Conservation (phyloP, 2,329 filamentous ascomycete genomes). For the Emergomyces pasteurianus region DNA sequence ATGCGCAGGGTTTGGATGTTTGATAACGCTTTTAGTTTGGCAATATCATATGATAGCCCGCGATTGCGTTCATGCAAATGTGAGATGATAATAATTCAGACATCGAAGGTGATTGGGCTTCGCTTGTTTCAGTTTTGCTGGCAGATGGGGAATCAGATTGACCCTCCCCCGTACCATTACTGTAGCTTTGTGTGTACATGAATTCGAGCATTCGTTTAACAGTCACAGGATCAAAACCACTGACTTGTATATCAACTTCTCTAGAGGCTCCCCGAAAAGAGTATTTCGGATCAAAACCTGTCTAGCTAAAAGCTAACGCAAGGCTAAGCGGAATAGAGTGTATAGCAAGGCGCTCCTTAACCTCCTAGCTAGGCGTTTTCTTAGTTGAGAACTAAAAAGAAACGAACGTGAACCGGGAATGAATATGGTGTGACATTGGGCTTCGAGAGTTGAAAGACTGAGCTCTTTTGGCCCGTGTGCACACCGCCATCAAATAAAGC, state of each 20-base stretch:
- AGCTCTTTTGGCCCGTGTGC: neutral
- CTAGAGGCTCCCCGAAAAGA: neutral
- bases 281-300: neutral
- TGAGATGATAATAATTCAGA: neutral
- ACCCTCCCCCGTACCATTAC: neutral
- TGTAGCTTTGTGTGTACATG: neutral
- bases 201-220: neutral
- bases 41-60: neutral
- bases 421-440: neutral
- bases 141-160: too few relatives aligned
- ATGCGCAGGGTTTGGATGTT: neutral
- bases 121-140: neutral
- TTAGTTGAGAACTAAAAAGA: neutral
- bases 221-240: neutral
- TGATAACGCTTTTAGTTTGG: neutral
- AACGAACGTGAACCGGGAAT: neutral
- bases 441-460: neutral
- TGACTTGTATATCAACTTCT: neutral
- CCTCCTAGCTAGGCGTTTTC: neutral
- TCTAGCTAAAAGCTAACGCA: too few relatives aligned
- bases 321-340: neutral
- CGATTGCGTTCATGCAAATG: neutral
- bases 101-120: neutral
- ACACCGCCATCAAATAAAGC: neutral
- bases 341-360: neutral